Conservation (phyloP, 192 early-diverging fungal genomes). For the Backusella morwellensis region DNA sequence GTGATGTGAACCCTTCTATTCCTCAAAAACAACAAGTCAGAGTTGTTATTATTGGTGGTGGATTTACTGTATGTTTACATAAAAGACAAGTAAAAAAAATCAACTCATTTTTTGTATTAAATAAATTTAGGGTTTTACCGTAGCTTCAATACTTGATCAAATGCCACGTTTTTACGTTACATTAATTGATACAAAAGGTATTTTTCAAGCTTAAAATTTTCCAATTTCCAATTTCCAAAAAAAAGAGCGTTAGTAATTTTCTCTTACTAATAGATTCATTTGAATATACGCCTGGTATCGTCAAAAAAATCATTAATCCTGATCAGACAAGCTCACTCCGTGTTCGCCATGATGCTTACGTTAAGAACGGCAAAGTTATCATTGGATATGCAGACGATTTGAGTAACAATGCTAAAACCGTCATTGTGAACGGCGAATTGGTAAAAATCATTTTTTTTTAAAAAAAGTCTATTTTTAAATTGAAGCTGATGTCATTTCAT, state of each 20-base stretch:
- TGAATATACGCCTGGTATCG: conserved; percentile 36
- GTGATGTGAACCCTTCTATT: conserved; percentile 3
- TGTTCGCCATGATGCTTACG: conserved; percentile 32
- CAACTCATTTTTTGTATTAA: not conserved
- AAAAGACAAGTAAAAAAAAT: not conserved
- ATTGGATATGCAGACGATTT: conserved; percentile 32
- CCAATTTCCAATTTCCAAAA: not conserved
- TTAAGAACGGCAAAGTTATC: conserved; percentile 33
- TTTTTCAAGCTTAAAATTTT: not conserved
- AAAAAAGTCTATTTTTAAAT: not conserved
- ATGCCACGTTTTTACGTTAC: conserved; percentile 38
- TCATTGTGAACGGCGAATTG: conserved; percentile 28
- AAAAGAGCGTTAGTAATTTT: not conserved
- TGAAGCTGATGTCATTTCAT: not conserved
- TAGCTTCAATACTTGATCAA: conserved; percentile 35
- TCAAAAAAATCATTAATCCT: conserved; percentile 32
- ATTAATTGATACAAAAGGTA: conserved; percentile 40
- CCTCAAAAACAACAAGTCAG: conserved; percentile 6
- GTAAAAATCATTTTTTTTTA: conserved; percentile 14
- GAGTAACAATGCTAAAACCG: conserved; percentile 9
- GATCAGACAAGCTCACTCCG: conserved; percentile 20
- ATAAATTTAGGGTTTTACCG: conserved; percentile 34
- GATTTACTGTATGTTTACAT: conserved; percentile 29
- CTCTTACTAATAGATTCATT: conserved; percentile 29
- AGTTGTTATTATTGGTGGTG: conserved; percentile 37